Conservation (phyloP, 2,329 filamentous ascomycete genomes). For the Leptographium lundbergii region DNA sequence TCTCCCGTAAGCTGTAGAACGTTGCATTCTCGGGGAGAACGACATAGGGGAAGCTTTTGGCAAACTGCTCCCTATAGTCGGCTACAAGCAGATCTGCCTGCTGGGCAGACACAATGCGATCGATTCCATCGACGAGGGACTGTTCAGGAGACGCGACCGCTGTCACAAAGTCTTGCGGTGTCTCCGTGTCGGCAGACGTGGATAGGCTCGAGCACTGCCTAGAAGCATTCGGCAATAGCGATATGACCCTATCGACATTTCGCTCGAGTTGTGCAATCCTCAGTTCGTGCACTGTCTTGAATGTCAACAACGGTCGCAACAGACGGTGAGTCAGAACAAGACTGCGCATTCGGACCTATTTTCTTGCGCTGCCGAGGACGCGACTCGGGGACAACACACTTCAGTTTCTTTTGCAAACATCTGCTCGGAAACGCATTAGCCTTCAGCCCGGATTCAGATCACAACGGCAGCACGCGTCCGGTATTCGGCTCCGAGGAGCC, state of each 20-base stretch:
- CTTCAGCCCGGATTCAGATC: neutral
- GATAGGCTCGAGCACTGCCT: neutral
- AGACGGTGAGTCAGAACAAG: neutral
- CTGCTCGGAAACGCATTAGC: neutral
- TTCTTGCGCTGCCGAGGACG: neutral
- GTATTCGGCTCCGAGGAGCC: neutral
- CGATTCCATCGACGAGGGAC: neutral
- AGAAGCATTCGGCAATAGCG: neutral
- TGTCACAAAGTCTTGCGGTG: neutral
- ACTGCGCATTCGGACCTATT: neutral
- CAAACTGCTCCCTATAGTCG: neutral
- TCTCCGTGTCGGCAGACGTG: neutral
- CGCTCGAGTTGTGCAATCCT: conserved; percentile 1
- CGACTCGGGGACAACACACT: conserved; percentile 1
- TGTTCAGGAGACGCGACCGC: neutral
- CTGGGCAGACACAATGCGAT: neutral
- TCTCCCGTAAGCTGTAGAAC: neutral
- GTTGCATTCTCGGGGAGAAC: neutral
- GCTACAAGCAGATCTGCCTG: neutral
- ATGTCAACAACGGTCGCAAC: neutral
- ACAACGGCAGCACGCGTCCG: neutral
- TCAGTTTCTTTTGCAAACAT: conserved; percentile 1
- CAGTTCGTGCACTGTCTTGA: neutral
- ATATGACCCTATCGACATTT: conserved; percentile 1
- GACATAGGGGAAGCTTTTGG: neutral